Percentiles rank a stretch among this genome's conserved stretches.
These are phyloP conservation scores for Urtica urens DNA, from an alignment of 306 rosid genomes.

Conservation along the genomic window DNA sequence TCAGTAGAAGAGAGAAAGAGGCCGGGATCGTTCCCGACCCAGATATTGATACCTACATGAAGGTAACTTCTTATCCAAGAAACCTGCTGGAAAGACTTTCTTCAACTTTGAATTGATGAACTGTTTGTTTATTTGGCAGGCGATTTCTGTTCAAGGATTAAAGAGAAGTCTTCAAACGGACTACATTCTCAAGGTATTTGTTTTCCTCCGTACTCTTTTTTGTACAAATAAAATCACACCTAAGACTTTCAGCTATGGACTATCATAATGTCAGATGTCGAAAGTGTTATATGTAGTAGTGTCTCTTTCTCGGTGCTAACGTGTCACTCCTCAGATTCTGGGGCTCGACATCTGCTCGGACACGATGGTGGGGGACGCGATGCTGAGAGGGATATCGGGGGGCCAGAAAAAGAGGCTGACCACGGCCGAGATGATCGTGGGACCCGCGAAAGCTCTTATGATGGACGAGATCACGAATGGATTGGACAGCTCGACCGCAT, in stretches of 20 bases:
- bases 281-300: not conserved
- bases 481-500: slow-evolving; percentile 34
- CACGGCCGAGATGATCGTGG: slow-evolving; percentile 40
- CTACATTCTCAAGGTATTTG: slow-evolving; percentile 39
- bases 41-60: slow-evolving; percentile 77
- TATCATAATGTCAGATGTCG: no score
- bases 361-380: slow-evolving; percentile 33
- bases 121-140: slow-evolving; percentile 15
- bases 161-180: slow-evolving; percentile 33
- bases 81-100: not conserved
- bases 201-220: not conserved
- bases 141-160: slow-evolving; percentile 27
- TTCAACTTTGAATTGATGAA: not conserved
- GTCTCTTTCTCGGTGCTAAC: not conserved
- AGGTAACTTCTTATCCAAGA: slow-evolving; percentile 25
- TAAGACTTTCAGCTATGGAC: no score
- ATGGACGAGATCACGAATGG: slow-evolving; percentile 48
- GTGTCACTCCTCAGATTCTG: slow-evolving; percentile 21
- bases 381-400: slow-evolving; percentile 38
- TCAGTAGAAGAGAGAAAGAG: slow-evolving; percentile 52
- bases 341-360: slow-evolving; percentile 43
- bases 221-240: no score
- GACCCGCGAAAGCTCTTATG: slow-evolving; percentile 29
- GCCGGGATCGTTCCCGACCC: slow-evolving; percentile 59
- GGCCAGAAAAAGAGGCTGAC: slow-evolving; percentile 43